These are phyloP conservation scores for Fragosphaeria purpurea DNA, from an alignment of 2,329 filamentous ascomycete genomes.

Conservation along the genomic window DNA sequence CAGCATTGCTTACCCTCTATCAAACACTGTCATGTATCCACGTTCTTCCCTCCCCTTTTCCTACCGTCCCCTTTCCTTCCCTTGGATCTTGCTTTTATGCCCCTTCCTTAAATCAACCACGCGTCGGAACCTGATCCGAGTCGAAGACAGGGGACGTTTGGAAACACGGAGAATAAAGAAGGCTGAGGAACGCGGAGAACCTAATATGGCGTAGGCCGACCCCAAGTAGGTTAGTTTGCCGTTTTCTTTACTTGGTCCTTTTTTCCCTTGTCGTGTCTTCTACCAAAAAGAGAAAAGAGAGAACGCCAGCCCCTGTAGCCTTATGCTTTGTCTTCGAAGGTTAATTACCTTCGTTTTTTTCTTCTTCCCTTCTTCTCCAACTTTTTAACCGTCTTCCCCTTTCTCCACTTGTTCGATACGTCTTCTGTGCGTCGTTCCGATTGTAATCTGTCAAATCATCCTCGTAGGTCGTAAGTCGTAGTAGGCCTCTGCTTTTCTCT, in stretches of 20 bases:
- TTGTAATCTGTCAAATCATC: too few species aligned
- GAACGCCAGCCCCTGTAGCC: too few species aligned
- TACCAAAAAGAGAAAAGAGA: too few species aligned
- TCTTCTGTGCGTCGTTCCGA: too few species aligned
- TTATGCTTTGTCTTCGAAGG: too few species aligned
- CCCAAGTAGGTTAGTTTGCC: not conserved
- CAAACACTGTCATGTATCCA: not conserved
- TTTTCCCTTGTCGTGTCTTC: not conserved
- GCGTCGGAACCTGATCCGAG: conserved; percentile 3
- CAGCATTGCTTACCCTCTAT: not conserved
- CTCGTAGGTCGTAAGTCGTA: too few species aligned
- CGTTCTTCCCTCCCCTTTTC: not conserved
- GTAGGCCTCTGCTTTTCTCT: too few species aligned
- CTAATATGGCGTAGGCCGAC: too few species aligned
- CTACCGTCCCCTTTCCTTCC: not conserved
- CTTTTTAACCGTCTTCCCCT: not conserved
- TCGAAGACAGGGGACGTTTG: not conserved
- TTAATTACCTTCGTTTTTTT: not conserved
- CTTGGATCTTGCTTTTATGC: not conserved
- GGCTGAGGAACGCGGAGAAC: not conserved
- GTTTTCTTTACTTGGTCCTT: not conserved
- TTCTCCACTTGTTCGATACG: not conserved
- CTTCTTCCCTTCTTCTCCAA: not conserved
- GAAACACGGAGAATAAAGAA: not conserved
- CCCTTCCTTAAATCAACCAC: conserved; percentile 1